phyloP scores from a whole-genome alignment of 352 stramenopile species.

The Pythium utonaiense region DNA sequence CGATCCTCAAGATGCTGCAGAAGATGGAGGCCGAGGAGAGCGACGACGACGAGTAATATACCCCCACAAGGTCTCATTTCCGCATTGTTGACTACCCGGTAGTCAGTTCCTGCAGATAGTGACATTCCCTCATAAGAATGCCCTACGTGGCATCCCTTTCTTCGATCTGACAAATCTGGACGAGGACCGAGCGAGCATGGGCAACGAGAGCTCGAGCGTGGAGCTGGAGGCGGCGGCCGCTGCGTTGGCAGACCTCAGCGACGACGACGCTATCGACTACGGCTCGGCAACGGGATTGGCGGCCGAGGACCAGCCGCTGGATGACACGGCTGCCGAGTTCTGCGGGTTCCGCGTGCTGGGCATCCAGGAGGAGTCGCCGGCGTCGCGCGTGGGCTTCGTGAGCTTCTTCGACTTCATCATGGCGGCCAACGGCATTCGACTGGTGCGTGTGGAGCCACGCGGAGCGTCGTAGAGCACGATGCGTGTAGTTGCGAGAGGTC shows the following conservation, averaged over 20 bases:
- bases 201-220: constrained; percentile 22
- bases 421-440: constrained; percentile 88
- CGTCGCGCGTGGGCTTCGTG: constrained; percentile 90
- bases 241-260: constrained; percentile 4
- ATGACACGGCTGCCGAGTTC: constrained; percentile 55
- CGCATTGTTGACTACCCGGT: constrained; percentile 1
- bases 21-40: constrained; percentile 40
- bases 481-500: too few species aligned
- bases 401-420: constrained; percentile 99
- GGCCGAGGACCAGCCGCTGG: constrained; percentile 11
- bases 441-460: too few species aligned
- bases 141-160: constrained; percentile 13
- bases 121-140: constrained; percentile 15
- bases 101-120: constrained; percentile 1
- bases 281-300: not conserved
- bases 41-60: constrained; percentile 21
- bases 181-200: too few species aligned
- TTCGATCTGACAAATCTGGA: not conserved
- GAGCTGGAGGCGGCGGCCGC: constrained; percentile 14
- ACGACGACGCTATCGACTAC: not conserved
- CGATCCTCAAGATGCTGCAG: constrained; percentile 85
- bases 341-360: constrained; percentile 95
- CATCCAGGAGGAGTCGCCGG: constrained; percentile 94
- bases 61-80: constrained; percentile 6
- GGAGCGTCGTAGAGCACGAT: too few species aligned